These are phyloP conservation scores for Ceratobasidium sp. DNA, from an alignment of 1,284 basidiomycete genomes.

Conservation along the genomic window DNA sequence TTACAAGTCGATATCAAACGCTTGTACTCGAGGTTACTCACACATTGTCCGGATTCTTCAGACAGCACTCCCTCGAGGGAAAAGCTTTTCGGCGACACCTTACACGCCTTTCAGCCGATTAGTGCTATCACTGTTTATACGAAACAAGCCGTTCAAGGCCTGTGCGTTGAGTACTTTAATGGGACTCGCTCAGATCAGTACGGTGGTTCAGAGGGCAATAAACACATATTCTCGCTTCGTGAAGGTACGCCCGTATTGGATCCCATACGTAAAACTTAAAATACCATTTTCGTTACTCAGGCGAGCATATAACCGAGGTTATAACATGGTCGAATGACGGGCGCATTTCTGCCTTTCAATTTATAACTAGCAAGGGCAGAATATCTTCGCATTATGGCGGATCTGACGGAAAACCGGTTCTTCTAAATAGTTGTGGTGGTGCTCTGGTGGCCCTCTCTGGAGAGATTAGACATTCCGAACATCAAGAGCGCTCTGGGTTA, in stretches of 20 bases:
- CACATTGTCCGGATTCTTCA: background rate
- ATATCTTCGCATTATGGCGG: background rate
- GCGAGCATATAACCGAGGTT: conserved; percentile 21
- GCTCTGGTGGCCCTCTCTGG: conserved; percentile 5
- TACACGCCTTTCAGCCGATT: background rate
- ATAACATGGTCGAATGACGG: background rate
- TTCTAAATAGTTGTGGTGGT: background rate
- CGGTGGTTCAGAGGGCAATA: background rate
- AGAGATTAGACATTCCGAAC: too few relatives aligned
- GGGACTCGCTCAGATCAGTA: background rate
- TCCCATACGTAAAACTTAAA: background rate
- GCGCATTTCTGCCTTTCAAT: background rate
- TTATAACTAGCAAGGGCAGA: conserved; percentile 11
- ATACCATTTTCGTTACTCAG: background rate
- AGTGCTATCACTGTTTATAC: background rate
- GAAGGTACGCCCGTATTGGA: background rate
- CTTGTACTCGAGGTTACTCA: background rate
- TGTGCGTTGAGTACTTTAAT: background rate
- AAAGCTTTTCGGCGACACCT: background rate
- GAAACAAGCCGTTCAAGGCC: background rate
- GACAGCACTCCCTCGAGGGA: too few relatives aligned
- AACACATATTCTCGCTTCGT: background rate
- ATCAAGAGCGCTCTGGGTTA: background rate
- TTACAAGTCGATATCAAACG: background rate
- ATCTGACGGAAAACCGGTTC: background rate